Evolutionary conservation across 2,329 filamentous ascomycete species (phyloP), one percentile per base, ranked within the genome.

Genomic region (Pseudophaeomoniella oleicola): DNA sequence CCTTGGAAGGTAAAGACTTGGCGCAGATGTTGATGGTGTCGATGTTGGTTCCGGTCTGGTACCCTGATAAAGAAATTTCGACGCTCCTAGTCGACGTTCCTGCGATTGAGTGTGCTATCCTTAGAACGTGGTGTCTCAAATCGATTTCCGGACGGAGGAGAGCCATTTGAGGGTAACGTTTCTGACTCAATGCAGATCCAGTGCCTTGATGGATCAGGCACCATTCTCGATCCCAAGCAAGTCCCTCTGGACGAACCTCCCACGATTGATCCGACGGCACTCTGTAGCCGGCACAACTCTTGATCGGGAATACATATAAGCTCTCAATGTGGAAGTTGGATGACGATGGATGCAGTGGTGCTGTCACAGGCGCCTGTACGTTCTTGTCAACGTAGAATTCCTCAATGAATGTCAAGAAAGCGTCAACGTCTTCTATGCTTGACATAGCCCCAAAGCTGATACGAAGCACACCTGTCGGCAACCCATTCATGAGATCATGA

Each of bases 151-250:
- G 88, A 35, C 71, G 71, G 36, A 98, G 67, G 3, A 94, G 69
- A 10, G 84, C 81, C 88, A 98, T 96, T 19, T 68, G 74, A 2
- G 87, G 83, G 51, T 90, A 79, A 44, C 78, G 70, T 59, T 96
- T 98, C 57, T 96, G 88, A 52, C 75, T 94, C 37, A 98, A 63
- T 4, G 81, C 85, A 47, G 78, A 76, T 0, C 84, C 81, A 1
- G 87, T 92, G 31, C 84, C 86, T 50, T 78, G 72, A 53, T 94
- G 87, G 11, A 98, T 68, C 14, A 98, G 64, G 58, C 88, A 96
- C 88, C 90, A 98, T 62, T 96, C 88, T 42, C 90, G 72, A 55
- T 98, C 90, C 86, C 88, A 96, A 5, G 78, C 81, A 2, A 98
- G 65, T 0, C 90, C 90, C 59, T 94, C 86, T 5, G 71, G 66